Percentiles rank a stretch among this genome's conserved stretches.
Conservation (phyloP, 768 basidiomycete species). For the Psilocybe subaeruginosa region DNA sequence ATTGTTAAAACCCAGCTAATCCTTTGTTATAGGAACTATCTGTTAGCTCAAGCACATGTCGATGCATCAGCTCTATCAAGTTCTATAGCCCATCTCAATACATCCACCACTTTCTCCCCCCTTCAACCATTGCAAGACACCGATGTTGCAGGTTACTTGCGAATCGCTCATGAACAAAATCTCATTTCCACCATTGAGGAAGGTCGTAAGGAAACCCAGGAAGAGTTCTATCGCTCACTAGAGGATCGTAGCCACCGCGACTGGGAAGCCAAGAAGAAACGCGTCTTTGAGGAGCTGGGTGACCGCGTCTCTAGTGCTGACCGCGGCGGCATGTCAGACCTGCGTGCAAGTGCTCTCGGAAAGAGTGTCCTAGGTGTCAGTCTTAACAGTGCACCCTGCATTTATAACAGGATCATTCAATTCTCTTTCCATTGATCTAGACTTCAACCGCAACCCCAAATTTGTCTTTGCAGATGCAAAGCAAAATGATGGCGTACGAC, state of each 20-base stretch:
- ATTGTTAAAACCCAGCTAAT: slow-evolving; percentile 3
- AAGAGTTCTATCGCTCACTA: slow-evolving; percentile 81
- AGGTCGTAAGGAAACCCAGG: slow-evolving; percentile 80
- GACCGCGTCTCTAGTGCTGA: slow-evolving; percentile 64
- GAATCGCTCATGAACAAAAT: slow-evolving; percentile 94
- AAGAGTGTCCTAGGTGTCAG: slow-evolving; percentile 58
- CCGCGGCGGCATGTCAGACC: slow-evolving; percentile 50
- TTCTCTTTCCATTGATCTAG: slow-evolving; percentile 19
- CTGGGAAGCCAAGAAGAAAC: slow-evolving; percentile 91
- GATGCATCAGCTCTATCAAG: slow-evolving; percentile 87
- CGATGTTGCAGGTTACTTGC: slow-evolving; percentile 90
- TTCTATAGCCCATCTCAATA: slow-evolving; percentile 84
- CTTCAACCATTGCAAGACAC: slow-evolving; percentile 94
- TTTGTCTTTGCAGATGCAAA: slow-evolving; percentile 80
- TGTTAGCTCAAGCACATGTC: slow-evolving; percentile 92
- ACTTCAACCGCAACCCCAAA: slow-evolving; percentile 47
- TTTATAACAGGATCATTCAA: neutral
- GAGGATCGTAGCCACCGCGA: slow-evolving; percentile 76
- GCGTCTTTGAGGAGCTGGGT: slow-evolving; percentile 89
- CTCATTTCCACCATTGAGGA: slow-evolving; percentile 95
- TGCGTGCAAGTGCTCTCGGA: slow-evolving; percentile 64
- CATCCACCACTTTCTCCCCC: slow-evolving; percentile 82
- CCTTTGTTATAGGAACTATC: slow-evolving; percentile 67
- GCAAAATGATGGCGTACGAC: slow-evolving; percentile 96
- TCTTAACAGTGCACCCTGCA: slow-evolving; percentile 6